These are phyloP conservation scores for Leucosporidium creatinivorum DNA, from an alignment of 768 basidiomycete species.

Conservation along the genomic window DNA sequence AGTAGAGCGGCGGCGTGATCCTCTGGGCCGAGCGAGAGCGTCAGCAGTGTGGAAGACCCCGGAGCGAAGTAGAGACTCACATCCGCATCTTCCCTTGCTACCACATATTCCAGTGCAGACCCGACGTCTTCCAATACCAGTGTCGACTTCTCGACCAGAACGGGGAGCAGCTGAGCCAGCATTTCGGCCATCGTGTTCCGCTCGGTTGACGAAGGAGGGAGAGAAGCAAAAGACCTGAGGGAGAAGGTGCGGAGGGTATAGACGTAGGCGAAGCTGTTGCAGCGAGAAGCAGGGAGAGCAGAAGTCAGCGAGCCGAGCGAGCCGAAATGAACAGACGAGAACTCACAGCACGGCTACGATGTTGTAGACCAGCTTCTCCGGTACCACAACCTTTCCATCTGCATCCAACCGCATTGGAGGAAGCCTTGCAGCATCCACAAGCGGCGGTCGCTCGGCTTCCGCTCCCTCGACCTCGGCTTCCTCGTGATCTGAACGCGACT, in stretches of 20 bases:
- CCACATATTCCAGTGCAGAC: conserved; percentile 16
- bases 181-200: conserved; percentile 12
- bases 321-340: too few species aligned
- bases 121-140: conserved; percentile 3
- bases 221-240: conserved; percentile 18
- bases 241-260: conserved; percentile 29
- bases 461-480: neutral
- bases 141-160: conserved; percentile 21
- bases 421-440: neutral
- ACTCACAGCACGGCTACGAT: conserved; percentile 29
- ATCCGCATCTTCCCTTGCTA: conserved; percentile 7
- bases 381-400: neutral
- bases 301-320: neutral
- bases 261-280: conserved; percentile 28
- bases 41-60: too few species aligned
- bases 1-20: conserved; percentile 9
- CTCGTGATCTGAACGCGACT: neutral
- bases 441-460: neutral
- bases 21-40: neutral
- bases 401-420: neutral
- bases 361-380: conserved; percentile 18
- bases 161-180: conserved; percentile 17
- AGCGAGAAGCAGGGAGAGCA: too few species aligned
- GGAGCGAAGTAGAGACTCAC: too few species aligned
- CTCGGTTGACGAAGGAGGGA: conserved; percentile 13